phyloP scores from a whole-genome alignment of 148 eudicot species.

The Cornus suecica region DNA sequence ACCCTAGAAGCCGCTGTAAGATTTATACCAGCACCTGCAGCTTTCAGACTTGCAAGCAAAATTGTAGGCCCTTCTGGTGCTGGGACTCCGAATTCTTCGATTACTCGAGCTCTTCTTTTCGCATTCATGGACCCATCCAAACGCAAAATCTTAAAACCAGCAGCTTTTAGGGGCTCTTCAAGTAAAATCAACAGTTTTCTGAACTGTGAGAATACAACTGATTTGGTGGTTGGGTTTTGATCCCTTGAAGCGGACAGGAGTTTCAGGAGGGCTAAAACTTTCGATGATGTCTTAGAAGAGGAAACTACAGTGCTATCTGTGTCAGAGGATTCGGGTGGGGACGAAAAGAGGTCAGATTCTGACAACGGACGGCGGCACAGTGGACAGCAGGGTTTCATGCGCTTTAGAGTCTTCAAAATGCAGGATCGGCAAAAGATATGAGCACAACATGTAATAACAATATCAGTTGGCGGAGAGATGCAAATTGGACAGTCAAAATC shows the following conservation, averaged over 20 bases:
- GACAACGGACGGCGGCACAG: constrained; percentile 76
- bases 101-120: constrained; percentile 60
- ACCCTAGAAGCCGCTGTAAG: constrained; percentile 81
- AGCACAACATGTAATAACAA: constrained; percentile 79
- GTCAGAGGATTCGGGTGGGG: constrained; percentile 57
- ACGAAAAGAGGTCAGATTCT: constrained; percentile 75
- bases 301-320: constrained; percentile 16
- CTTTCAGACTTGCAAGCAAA: constrained; percentile 86
- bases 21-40: constrained; percentile 82
- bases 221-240: constrained; percentile 45
- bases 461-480: constrained; percentile 73
- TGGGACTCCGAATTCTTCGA: constrained; percentile 48
- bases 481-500: constrained; percentile 97
- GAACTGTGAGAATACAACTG: constrained; percentile 86
- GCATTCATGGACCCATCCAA: constrained; percentile 92
- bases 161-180: constrained; percentile 70
- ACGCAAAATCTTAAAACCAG: constrained; percentile 71
- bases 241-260: constrained; percentile 55
- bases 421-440: constrained; percentile 82
- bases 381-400: constrained; percentile 68
- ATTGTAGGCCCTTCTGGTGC: constrained; percentile 61
- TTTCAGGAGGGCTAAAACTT: constrained; percentile 62
- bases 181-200: constrained; percentile 73
- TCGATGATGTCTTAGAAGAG: constrained; percentile 46
- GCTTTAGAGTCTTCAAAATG: constrained; percentile 72